These are phyloP conservation scores for Myriosclerotinia curreyana DNA, from an alignment of 2,329 filamentous ascomycete genomes.

Conservation along the genomic window DNA sequence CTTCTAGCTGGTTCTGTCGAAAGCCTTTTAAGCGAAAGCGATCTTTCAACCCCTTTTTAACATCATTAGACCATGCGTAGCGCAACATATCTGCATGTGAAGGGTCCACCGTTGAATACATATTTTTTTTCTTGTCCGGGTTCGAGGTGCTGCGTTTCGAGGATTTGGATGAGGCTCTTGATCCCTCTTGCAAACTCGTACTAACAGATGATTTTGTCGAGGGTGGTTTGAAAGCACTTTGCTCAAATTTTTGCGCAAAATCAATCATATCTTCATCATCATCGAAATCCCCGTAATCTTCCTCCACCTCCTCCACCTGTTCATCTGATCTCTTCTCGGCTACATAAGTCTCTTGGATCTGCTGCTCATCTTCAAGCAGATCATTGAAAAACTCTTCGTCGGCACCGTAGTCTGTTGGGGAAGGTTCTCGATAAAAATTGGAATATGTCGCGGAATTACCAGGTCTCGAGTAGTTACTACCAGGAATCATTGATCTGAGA, in stretches of 20 bases:
- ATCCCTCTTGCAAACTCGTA: conserved; percentile 23
- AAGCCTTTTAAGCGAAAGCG: conserved; percentile 84
- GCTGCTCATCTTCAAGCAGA: conserved; percentile 32
- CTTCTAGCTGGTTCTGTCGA: conserved; percentile 86
- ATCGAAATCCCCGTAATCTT: conserved; percentile 36
- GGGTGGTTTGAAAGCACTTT: conserved; percentile 34
- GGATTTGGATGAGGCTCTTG: conserved; percentile 26
- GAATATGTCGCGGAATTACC: not conserved
- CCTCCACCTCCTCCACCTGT: conserved; percentile 28
- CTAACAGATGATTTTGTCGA: conserved; percentile 32
- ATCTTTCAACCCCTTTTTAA: conserved; percentile 75
- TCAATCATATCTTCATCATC: conserved; percentile 43
- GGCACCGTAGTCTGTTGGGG: conserved; percentile 28
- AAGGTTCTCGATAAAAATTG: conserved; percentile 23
- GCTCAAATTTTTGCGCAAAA: conserved; percentile 45
- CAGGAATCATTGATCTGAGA: not conserved
- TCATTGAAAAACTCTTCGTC: conserved; percentile 33
- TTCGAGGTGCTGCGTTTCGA: conserved; percentile 23
- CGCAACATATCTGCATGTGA: conserved; percentile 55
- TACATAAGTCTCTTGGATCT: conserved; percentile 21
- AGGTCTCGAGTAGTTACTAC: not conserved
- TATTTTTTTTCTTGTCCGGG: conserved; percentile 27
- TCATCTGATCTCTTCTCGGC: conserved; percentile 19
- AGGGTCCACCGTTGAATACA: conserved; percentile 37
- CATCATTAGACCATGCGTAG: conserved; percentile 80